Evolutionary conservation across 2,329 filamentous ascomycete species (phyloP), one percentile per base, ranked within the genome.

Genomic region (Phoma herbarum): DNA sequence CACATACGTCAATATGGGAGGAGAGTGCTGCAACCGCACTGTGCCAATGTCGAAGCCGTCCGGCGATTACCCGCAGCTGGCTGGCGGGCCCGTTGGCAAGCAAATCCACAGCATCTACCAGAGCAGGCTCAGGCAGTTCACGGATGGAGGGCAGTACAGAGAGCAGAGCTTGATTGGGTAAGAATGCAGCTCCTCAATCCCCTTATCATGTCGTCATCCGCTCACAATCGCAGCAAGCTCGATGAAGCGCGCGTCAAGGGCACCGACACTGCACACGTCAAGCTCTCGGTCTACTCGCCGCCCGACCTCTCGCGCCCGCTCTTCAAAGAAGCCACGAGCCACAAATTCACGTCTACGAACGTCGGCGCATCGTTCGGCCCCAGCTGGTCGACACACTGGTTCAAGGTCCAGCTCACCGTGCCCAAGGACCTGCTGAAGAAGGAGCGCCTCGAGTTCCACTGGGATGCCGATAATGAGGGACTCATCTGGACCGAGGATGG

Each of bases 351-450:
- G 50, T 84, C 88, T 47, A 90, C 93, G 9, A 81, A 85, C 18
- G 87, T 93, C 53, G 93, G 94, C 59, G 84, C 90, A 57, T 87
- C 83, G 7, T 98, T 98, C 68, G 95, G 95, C 0, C 95, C 95
- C 2, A 95, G 93, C 33, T 99, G 95, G 95, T 90, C 93, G 1
- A 99, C 95, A 9, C 95, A 98, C 77, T 99, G 95, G 95, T 96
- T 99, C 85, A 91, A 88, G 69, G 86, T 97, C 55, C 82, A 89
- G 56, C 80, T 99, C 62, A 91, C 86, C 4, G 85, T 98, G 14
- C 94, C 95, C 8, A 74, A 86, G 54, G 81, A 91, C 12, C 85
- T 97, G 70, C 80, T 78, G 25, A 80, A 92, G 63, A 92, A 95
- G 70, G 87, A 93, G 66, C 88, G 90, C 45, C 84, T 99, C n/a